Base-by-base conservation (phyloP, 2,329 filamentous ascomycete species). In the Nigrospora sphaerica region DNA sequence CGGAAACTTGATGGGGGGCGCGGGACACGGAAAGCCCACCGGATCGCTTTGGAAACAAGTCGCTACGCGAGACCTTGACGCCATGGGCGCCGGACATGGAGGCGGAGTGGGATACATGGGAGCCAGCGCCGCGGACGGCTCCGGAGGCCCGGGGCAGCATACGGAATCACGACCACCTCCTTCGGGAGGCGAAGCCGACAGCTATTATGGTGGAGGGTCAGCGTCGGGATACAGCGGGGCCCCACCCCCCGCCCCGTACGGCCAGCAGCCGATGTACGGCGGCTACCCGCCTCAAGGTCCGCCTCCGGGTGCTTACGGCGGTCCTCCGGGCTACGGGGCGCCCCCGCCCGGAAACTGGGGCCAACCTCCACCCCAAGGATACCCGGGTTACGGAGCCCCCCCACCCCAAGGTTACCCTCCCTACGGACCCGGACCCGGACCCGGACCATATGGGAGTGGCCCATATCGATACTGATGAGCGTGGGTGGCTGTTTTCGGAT, bases 31-130 rank as follows among this genome's bases (percentile, higher is more conserved):
- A 19, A 80, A 78, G 55, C 77, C 79, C 2, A 67, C 74, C 0
- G 79, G 75, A 5, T 78, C 76, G 0, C 68, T 85, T 5, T 84
- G 81, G 78, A 72, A 72, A 11, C 77, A 84, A 56, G 77, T 84
- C 46, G 73, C 75, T 53, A 76, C 73, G 3, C 71, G 80, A 48
- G 80, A 84, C 51, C 61, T 82, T 12, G 67, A 71, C 44, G 74
- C 75, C 12, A 74, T 81, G 72, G 71, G 70, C 36, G 75, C 73
- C 3, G 64, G 66, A 4, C 71, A 77, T 48, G 65, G 65, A 13
- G 40, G 39, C 32, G 57, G 49, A 14, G 57, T 57, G 4, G 42
- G 38, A n/a, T 55, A 55, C 44, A 60, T 61, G 46, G 46, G 65
- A 31, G 71, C 71, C 3, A 58, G 55, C 44, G 67, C 68, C 2